A percentile compares a stretch with the other conserved stretches of the same genome.
Evolutionary conservation across 116 monocot species (phyloP).

Genomic region (Dioscorea cayenensis): DNA sequence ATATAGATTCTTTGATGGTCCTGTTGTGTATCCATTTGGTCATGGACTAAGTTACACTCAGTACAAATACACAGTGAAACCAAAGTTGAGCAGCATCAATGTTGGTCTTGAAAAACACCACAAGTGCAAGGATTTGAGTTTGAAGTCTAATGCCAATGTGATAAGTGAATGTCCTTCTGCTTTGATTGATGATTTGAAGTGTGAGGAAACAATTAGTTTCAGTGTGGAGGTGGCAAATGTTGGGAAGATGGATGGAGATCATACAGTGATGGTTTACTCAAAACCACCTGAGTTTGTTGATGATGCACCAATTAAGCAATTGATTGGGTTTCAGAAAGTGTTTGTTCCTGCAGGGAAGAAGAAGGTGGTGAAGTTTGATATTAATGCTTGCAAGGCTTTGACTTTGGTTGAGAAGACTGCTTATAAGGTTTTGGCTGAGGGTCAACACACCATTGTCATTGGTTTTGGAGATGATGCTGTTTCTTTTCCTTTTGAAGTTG

Average conservation of each 20-base stretch:
- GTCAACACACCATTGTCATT: neutral
- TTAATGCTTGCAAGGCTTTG: neutral
- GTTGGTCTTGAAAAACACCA: neutral
- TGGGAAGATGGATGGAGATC: neutral
- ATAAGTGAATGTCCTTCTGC: neutral
- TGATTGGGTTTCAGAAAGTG: neutral
- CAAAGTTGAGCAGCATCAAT: neutral
- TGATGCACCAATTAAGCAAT: neutral
- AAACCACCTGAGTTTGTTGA: neutral
- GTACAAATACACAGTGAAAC: constrained; percentile 25
- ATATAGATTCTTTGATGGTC: constrained; percentile 53
- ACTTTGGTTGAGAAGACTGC: neutral
- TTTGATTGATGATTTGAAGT: neutral
- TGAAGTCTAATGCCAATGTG: neutral
- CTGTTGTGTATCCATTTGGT: constrained; percentile 47
- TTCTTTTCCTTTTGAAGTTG: neutral
- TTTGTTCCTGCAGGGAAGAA: neutral
- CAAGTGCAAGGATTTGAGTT: neutral
- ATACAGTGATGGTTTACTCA: neutral
- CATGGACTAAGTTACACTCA: constrained; percentile 48
- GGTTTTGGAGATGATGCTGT: neutral
- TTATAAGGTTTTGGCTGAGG: neutral
- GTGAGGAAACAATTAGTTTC: neutral
- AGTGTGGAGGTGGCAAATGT: neutral
- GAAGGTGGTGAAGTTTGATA: neutral